Base-by-base conservation (phyloP, 768 basidiomycete species). In the Amyloporia xantha region DNA sequence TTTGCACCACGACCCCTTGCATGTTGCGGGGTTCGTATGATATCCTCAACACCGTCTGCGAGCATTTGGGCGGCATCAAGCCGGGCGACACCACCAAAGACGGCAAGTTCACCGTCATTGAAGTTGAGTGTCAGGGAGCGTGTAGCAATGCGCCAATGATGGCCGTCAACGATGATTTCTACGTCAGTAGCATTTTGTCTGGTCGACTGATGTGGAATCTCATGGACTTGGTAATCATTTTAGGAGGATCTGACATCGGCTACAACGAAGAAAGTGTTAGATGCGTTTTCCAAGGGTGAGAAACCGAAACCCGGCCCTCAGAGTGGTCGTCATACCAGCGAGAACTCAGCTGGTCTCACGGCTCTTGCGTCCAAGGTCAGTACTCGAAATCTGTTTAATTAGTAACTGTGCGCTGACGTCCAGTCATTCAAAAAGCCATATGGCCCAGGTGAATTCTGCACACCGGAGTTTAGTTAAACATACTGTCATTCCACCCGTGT, bases 101-200 rank as follows among this genome's bases (percentile, higher is more conserved):
- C 63, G 87, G 90, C 36, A 97, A 95, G 68, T 99, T 97, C 69
- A 96, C 96, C 9, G 83, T 98, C 37, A 77, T 99, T 49, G 96
- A 99, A 68, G 96, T 98, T 24, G 96, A 99, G 71, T 99, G 96
- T 68, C 85, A 97, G 61, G 96, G 96, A 49, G 95, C 96, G 47
- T 99, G 96, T 72, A 91, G 87, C 59, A 99, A 97, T 69, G 96
- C 92, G 23, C 91, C 90, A 39, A 98, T 98, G 96, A 74, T 99
- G 68, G 92, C 84, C 52, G 77, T 99, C 59, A 86, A 86, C 23
- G 96, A 99, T 62, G 92, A 98, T 66, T 99, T 93, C 72, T 99
- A 96, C 66, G 92, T 91, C 62, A 53, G 86, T 69, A 9, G 12
- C 20, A 49, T 28, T 37, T 27, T 44, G 1, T 6, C 5, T 26